phyloP scores from a whole-genome alignment of 495 filamentous ascomycete genomes.

The Trichoderma parareesei region DNA sequence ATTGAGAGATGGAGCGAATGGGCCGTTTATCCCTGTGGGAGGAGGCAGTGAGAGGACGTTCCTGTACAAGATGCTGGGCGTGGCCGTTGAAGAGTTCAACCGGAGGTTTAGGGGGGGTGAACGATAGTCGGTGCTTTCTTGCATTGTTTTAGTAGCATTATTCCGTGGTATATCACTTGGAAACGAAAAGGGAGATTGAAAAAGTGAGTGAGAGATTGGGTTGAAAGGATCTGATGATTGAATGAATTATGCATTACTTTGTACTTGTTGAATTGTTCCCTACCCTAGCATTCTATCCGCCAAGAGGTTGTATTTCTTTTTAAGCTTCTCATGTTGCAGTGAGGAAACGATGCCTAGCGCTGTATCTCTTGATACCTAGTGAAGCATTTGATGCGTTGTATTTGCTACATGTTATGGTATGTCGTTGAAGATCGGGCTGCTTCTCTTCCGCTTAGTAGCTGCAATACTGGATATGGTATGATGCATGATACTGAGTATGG shows the following conservation, averaged over 20 bases:
- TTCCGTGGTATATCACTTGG: not conserved
- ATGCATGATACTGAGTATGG: too few species aligned
- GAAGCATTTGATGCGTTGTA: too few species aligned
- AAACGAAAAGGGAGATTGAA: not conserved
- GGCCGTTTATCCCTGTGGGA: conserved; percentile 87
- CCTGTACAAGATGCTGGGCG: conserved; percentile 57
- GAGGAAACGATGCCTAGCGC: too few species aligned
- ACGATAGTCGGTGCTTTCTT: not conserved
- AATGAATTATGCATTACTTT: not conserved
- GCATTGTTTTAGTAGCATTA: not conserved
- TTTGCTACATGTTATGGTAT: too few species aligned
- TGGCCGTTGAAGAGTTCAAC: conserved; percentile 53
- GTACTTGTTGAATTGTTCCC: too few species aligned
- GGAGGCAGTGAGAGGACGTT: conserved; percentile 85
- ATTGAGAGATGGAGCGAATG: conserved; percentile 82
- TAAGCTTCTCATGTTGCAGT: too few species aligned
- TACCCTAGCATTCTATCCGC: too few species aligned
- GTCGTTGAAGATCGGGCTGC: too few species aligned
- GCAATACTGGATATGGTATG: too few species aligned
- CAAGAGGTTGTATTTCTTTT: not conserved
- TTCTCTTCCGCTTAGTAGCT: too few species aligned
- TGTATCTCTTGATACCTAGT: too few species aligned
- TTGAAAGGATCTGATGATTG: not conserved
- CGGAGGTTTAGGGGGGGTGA: conserved; percentile 40
- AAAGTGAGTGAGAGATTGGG: not conserved